Evolutionary conservation across 2,329 filamentous ascomycete genomes (phyloP).

Genomic region (Cryphonectria radicalis): DNA sequence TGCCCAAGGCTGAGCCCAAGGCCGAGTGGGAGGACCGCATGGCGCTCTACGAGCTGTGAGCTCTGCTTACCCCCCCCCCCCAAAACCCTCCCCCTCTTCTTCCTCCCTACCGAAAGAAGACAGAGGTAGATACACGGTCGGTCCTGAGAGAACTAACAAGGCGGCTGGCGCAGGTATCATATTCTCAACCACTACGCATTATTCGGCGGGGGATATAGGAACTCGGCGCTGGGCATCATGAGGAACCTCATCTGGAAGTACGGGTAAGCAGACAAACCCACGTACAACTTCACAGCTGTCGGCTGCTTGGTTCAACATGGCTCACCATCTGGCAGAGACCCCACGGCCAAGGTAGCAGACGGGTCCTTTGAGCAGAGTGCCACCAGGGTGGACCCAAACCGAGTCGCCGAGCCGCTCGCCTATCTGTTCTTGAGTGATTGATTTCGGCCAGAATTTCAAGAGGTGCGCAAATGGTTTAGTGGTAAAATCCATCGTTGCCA

Average conservation of each 20-base stretch:
- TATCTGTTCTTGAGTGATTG: not conserved
- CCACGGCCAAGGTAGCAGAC: not conserved
- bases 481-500: constrained; percentile 22
- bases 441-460: not conserved
- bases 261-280: constrained; percentile 42
- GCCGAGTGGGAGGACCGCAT: constrained; percentile 87
- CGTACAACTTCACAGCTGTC: too few species aligned
- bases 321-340: not conserved
- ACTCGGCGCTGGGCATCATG: constrained; percentile 81
- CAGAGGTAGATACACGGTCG: not conserved
- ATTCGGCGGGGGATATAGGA: constrained; percentile 79
- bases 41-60: constrained; percentile 79
- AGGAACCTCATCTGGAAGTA: constrained; percentile 74
- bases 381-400: not conserved
- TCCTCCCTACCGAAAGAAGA: too few species aligned
- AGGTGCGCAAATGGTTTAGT: constrained; percentile 18
- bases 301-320: too few species aligned
- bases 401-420: too few species aligned
- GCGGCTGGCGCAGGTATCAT: constrained; percentile 69
- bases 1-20: constrained; percentile 78
- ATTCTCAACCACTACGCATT: constrained; percentile 87
- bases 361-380: not conserved
- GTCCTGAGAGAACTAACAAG: constrained; percentile 29
- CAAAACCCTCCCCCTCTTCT: not conserved
- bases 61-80: constrained; percentile 33